Percentiles rank a stretch among this genome's conserved stretches.
Conservation (phyloP, 2,329 filamentous ascomycete genomes). For the Fusarium piperis region DNA sequence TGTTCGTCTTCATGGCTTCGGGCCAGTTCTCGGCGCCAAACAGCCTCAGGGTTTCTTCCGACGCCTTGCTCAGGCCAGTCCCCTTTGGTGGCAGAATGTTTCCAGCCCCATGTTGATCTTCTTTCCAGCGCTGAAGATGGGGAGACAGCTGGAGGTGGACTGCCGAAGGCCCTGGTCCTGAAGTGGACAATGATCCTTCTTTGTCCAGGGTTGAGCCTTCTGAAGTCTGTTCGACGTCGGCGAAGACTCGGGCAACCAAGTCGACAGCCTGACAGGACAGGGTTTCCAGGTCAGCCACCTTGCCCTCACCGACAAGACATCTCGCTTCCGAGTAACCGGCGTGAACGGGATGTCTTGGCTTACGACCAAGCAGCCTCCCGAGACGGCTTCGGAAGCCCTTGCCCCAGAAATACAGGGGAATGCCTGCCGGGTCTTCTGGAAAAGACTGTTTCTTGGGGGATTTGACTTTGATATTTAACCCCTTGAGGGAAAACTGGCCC, state of each 20-base stretch:
- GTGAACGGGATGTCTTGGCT: slow-evolving; percentile 13
- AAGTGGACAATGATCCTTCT: slow-evolving; percentile 6
- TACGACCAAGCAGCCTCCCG: slow-evolving; percentile 17
- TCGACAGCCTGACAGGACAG: slow-evolving; percentile 28
- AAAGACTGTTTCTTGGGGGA: slow-evolving; percentile 7
- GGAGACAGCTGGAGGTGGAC: slow-evolving; percentile 30
- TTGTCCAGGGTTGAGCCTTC: slow-evolving; percentile 10
- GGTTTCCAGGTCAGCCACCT: slow-evolving; percentile 22
- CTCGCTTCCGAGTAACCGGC: slow-evolving; percentile 35
- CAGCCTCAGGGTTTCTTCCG: slow-evolving; percentile 14
- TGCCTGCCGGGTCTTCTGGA: slow-evolving; percentile 1
- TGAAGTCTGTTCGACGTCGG: slow-evolving; percentile 24
- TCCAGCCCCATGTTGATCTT: slow-evolving; percentile 27
- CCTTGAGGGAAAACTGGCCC: slow-evolving; percentile 36
- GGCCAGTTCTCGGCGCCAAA: slow-evolving; percentile 34
- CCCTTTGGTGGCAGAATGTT: slow-evolving; percentile 36
- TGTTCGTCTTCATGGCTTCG: slow-evolving; percentile 36
- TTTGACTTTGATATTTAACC: slow-evolving; percentile 36
- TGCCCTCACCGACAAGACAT: slow-evolving; percentile 24
- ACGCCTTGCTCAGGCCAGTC: slow-evolving; percentile 27
- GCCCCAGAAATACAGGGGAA: slow-evolving; percentile 33
- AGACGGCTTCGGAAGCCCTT: slow-evolving; percentile 33
- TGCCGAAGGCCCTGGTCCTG: slow-evolving; percentile 14
- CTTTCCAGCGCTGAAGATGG: slow-evolving; percentile 35
- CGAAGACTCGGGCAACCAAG: slow-evolving; percentile 32